Base-by-base conservation (phyloP, 106 monocot species). In the Iris macrosiphon region DNA sequence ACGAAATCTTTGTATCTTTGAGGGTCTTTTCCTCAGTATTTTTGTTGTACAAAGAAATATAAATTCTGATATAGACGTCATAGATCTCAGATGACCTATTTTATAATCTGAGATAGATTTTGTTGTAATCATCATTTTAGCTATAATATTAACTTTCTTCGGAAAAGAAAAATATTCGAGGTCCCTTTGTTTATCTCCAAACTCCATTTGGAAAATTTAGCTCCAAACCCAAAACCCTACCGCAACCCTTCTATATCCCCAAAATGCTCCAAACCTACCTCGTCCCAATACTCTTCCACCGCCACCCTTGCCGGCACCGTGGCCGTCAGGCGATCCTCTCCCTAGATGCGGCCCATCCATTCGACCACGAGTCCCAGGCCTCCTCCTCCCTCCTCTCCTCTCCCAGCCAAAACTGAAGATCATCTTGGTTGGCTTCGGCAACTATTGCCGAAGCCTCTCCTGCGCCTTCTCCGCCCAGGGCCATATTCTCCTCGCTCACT, bases 361-460 rank as follows among this genome's bases (percentile, higher is more conserved):
- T 64, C 75, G 79, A 84, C 57, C 32, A 32, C 66, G 78, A 79
- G 44, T 39, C 71, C 21, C 57, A 28, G 28, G 68, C 59, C 19
- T 60, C 62, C 17, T 45, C 37, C 26, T 14, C 10, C 33, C 45
- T 58, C 30, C 39, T 3, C 46, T 38, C 23, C 45, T 57, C 16
- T 41, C 9, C 14, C 12, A 31, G 3, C 26, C 49, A 48, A 32
- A 42, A 6, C 80, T 86, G 49, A 87, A 87, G 71, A 76, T 87
- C 74, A 81, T 81, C 43, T 66, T 87, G 40, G 55, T 87, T 23
- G 81, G 86, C 7, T 87, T 87, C 74, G 81, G 86, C 52, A 87
- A 87, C 47, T 87, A 77, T 64, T 74, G 87, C 26, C 74, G 76
- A 66, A 79, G 79, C 70, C 65, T 85, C 35, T 68, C 79, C 50